Evolutionary conservation across 2,329 filamentous ascomycete species (phyloP).

Genomic region (Ophiocordyceps camponoti-saundersi): DNA sequence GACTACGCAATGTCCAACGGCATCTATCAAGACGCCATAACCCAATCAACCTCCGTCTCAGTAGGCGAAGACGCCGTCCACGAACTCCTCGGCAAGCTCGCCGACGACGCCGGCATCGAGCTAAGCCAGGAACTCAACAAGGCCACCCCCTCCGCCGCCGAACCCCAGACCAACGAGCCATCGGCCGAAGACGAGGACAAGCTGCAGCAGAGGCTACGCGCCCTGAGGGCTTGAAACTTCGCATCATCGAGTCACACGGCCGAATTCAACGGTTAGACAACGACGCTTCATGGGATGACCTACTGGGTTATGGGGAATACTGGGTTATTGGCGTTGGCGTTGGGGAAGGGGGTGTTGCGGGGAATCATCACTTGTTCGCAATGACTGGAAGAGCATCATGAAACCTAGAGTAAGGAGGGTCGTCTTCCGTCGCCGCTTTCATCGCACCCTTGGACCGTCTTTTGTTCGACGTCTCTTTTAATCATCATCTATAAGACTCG

Average conservation of each 20-base stretch:
- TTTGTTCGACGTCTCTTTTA: too few species aligned
- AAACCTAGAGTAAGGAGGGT: too few species aligned
- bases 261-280: too few species aligned
- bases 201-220: constrained; percentile 42
- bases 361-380: too few species aligned
- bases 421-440: too few species aligned
- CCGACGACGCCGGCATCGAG: constrained; percentile 76
- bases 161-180: constrained; percentile 45
- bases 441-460: too few species aligned
- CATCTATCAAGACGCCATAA: constrained; percentile 77
- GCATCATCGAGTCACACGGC: not conserved
- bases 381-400: too few species aligned
- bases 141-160: constrained; percentile 36
- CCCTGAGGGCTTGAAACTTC: constrained; percentile 27
- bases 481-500: too few species aligned
- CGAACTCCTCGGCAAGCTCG: constrained; percentile 67
- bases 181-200: constrained; percentile 68
- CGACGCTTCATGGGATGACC: too few species aligned
- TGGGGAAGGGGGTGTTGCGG: too few species aligned
- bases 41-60: constrained; percentile 55
- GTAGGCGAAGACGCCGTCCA: constrained; percentile 74
- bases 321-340: too few species aligned
- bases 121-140: constrained; percentile 55
- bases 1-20: constrained; percentile 48
- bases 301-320: too few species aligned